Conservation (phyloP, 169 alveolate species). For the Eimeria praecox region DNA sequence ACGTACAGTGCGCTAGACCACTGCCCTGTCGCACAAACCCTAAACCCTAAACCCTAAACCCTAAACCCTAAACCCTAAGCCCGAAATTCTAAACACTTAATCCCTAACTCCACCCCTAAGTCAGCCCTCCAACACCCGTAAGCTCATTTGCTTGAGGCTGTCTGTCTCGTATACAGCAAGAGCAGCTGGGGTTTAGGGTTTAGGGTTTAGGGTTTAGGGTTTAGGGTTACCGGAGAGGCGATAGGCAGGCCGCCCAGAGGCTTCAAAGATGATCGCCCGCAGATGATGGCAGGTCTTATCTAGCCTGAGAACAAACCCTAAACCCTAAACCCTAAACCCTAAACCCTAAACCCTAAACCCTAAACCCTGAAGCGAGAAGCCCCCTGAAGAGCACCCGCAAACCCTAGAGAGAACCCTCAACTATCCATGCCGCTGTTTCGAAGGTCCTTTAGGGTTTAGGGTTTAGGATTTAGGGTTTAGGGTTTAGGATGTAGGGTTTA, state of each 20-base stretch:
- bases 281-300: conserved; percentile 70
- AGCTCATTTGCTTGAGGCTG: background rate
- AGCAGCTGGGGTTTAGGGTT: background rate
- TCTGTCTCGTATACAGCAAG: background rate
- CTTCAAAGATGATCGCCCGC: conserved; percentile 68
- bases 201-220: background rate
- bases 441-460: background rate
- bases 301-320: conserved; percentile 3
- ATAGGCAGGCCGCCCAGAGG: conserved; percentile 63
- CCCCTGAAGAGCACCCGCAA: background rate
- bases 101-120: background rate
- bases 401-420: background rate
- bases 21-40: conserved; percentile 46
- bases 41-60: conserved; percentile 3
- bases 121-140: background rate
- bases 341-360: background rate
- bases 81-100: background rate
- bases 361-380: background rate
- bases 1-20: conserved; percentile 75
- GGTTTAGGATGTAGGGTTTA: background rate
- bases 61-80: background rate
- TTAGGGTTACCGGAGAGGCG: conserved; percentile 67
- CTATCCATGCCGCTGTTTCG: background rate
- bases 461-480: conserved; percentile 87
- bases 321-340: conserved; percentile 32